phyloP scores from a whole-genome alignment of 305 asterid species.

The Fraxinus xanthoxyloides region DNA sequence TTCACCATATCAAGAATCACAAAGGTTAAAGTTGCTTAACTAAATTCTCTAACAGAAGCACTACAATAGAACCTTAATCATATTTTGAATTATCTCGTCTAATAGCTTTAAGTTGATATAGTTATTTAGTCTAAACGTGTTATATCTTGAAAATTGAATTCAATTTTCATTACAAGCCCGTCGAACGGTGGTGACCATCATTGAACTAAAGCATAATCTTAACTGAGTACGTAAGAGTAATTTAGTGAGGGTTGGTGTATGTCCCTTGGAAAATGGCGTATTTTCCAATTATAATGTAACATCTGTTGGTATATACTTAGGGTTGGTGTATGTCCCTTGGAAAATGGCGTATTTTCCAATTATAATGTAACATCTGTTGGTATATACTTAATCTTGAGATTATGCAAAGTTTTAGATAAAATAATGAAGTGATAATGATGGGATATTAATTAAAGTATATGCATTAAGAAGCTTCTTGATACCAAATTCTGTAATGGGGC shows the following conservation, averaged over 20 bases:
- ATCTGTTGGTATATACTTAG: slow-evolving; percentile 35
- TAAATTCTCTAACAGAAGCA: not conserved
- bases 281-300: slow-evolving; percentile 39
- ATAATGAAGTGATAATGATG: slow-evolving; percentile 22
- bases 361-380: slow-evolving; percentile 29
- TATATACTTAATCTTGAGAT: slow-evolving; percentile 10
- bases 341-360: slow-evolving; percentile 39
- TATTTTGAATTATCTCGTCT: too few species aligned
- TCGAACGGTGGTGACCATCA: too few species aligned
- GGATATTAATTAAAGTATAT: not conserved
- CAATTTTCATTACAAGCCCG: not conserved
- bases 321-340: slow-evolving; percentile 16
- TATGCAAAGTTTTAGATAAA: slow-evolving; percentile 3
- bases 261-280: slow-evolving; percentile 8
- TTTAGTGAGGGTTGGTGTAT: slow-evolving; percentile 32
- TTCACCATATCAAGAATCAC: slow-evolving; percentile 25
- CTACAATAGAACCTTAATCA: not conserved
- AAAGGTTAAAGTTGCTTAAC: not conserved
- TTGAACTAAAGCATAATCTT: not conserved
- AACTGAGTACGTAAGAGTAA: slow-evolving; percentile 1
- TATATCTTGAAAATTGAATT: not conserved
- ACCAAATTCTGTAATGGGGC: slow-evolving; percentile 37
- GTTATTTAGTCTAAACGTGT: not conserved
- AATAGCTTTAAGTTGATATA: too few species aligned
- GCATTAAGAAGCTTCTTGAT: slow-evolving; percentile 56